Conservation (phyloP, 2,329 filamentous ascomycete species). For the Aspergillus puulaauensis region DNA sequence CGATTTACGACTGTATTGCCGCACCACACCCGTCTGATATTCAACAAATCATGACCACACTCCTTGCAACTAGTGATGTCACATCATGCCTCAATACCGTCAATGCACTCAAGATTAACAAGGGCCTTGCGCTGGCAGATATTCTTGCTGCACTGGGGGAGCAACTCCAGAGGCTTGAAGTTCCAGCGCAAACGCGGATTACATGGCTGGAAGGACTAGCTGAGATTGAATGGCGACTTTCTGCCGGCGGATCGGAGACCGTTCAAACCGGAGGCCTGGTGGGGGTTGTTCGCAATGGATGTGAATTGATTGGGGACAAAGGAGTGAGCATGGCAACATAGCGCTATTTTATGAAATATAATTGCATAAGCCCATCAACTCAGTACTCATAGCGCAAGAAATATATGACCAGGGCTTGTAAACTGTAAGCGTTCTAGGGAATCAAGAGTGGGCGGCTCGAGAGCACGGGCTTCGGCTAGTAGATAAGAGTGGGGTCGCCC, state of each 20-base stretch:
- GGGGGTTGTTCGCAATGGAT: slow-evolving; percentile 81
- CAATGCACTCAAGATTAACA: slow-evolving; percentile 79
- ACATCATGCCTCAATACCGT: slow-evolving; percentile 85
- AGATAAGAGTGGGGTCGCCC: slow-evolving; percentile 1
- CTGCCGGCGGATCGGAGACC: slow-evolving; percentile 80
- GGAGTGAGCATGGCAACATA: slow-evolving; percentile 7
- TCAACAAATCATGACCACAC: slow-evolving; percentile 75
- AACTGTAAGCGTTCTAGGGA: neutral
- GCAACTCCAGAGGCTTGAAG: slow-evolving; percentile 77
- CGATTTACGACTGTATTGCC: slow-evolving; percentile 96
- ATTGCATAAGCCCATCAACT: neutral
- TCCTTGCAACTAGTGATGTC: slow-evolving; percentile 82
- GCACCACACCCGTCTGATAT: slow-evolving; percentile 91
- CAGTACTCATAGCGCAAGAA: no score
- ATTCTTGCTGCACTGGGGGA: slow-evolving; percentile 86
- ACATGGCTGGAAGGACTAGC: slow-evolving; percentile 89
- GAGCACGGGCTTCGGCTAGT: neutral
- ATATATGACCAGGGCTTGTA: neutral
- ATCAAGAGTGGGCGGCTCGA: neutral
- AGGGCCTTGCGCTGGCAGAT: slow-evolving; percentile 88
- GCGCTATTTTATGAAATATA: neutral
- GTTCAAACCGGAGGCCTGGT: slow-evolving; percentile 93
- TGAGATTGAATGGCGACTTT: slow-evolving; percentile 87
- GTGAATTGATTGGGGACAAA: slow-evolving; percentile 65
- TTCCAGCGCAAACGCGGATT: slow-evolving; percentile 82